Conservation (phyloP, 1,139 yeast species). For the Saccharomyces hybrid region DNA sequence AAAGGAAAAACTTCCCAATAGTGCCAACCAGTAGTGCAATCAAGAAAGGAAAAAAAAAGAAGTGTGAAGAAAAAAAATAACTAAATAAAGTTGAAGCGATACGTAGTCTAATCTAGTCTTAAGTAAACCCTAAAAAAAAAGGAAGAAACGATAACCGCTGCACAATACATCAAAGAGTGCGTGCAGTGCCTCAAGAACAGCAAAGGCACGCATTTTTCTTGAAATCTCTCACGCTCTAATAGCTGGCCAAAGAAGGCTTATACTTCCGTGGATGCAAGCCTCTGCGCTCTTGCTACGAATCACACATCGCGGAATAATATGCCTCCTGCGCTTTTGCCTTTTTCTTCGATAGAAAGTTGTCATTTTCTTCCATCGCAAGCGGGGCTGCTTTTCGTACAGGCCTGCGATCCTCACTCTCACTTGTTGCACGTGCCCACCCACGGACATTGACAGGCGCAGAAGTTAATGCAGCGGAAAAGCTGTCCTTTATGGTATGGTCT, state of each 20-base stretch:
- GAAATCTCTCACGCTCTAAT: neutral
- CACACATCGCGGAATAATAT: neutral
- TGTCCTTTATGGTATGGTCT: neutral
- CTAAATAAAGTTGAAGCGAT: neutral
- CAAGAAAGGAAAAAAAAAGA: neutral
- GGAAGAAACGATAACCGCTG: conserved; percentile 2
- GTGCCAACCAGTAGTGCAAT: neutral
- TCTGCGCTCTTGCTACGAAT: neutral
- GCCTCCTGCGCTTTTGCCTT: neutral
- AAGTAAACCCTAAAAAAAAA: neutral
- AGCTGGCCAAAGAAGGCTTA: neutral
- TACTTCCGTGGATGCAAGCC: neutral
- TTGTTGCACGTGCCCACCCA: neutral
- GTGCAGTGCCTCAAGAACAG: neutral
- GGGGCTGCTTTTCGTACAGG: neutral
- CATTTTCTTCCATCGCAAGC: neutral
- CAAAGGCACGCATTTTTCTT: neutral
- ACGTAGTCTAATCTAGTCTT: neutral
- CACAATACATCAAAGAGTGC: neutral
- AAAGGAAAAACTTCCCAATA: conserved; percentile 3
- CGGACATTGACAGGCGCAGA: neutral
- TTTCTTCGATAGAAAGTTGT: neutral
- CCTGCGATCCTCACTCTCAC: neutral
- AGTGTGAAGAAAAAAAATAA: neutral
- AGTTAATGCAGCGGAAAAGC: neutral